Percentiles rank a stretch among this genome's conserved stretches.
Evolutionary conservation across 129 eudicot species (phyloP).

Genomic region (Artemisia annua): DNA sequence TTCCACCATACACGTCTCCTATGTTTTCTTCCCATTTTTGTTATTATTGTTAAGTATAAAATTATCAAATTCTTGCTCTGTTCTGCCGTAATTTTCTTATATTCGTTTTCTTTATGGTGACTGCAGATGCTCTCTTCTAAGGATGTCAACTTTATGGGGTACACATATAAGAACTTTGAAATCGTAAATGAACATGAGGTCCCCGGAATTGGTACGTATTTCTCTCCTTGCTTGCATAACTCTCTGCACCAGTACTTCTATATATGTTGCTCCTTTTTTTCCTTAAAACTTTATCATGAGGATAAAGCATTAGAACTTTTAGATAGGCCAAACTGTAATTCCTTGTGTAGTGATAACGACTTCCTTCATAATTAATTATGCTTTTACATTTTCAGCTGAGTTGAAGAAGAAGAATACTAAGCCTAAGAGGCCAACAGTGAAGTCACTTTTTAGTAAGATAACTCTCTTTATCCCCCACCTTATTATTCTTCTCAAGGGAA

Average conservation of each 20-base stretch:
- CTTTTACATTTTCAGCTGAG: conserved; percentile 60
- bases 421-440: conserved; percentile 94
- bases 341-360: background rate
- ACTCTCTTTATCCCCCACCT: conserved; percentile 26
- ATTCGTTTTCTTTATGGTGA: background rate
- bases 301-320: conserved; percentile 15
- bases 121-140: conserved; percentile 92
- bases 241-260: background rate
- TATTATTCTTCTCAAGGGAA: no score
- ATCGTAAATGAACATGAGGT: conserved; percentile 89
- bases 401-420: conserved; percentile 90
- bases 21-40: background rate
- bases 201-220: conserved; percentile 67
- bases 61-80: background rate
- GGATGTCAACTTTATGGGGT: conserved; percentile 95
- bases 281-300: background rate
- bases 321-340: conserved; percentile 8
- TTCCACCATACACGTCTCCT: background rate
- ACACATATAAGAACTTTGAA: conserved; percentile 91
- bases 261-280: background rate
- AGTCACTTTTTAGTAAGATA: conserved; percentile 88
- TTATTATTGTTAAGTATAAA: conserved; percentile 8
- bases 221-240: conserved; percentile 18
- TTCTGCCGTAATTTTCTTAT: background rate
- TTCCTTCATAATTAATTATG: conserved; percentile 12